A percentile compares a stretch with the other conserved stretches of the same genome.
These are phyloP conservation scores for Breviolum minutum DNA, from an alignment of 73 alveolate species.

Conservation along the genomic window DNA sequence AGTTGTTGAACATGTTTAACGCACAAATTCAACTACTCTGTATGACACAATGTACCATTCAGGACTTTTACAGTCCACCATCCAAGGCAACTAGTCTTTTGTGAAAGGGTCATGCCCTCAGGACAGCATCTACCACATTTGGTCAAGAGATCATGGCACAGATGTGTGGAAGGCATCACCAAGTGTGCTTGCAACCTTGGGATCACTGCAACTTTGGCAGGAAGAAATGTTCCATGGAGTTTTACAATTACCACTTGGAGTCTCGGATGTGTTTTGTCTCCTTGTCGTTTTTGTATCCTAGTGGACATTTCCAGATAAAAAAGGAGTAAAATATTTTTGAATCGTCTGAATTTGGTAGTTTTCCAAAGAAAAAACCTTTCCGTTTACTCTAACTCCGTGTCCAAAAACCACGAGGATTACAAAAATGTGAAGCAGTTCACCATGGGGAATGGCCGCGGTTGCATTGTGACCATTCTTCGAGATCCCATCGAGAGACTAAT, in stretches of 20 bases:
- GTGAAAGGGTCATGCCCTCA: not conserved
- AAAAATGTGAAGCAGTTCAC: not conserved
- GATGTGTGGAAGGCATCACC: conserved; percentile 49
- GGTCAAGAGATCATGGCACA: conserved; percentile 68
- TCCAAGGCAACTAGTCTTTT: not conserved
- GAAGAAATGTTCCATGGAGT: conserved; percentile 20
- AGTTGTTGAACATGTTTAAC: no score
- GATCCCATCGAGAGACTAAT: conserved; percentile 69
- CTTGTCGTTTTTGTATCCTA: no score
- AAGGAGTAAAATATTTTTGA: no score
- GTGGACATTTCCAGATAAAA: no score
- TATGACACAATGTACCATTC: no score
- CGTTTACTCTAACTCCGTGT: not conserved
- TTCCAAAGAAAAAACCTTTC: no score
- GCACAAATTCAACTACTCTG: no score
- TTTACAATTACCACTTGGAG: conserved; percentile 32
- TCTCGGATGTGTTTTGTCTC: not conserved
- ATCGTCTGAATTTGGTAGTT: no score
- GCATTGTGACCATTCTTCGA: conserved; percentile 74
- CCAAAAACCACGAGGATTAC: not conserved
- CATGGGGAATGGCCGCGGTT: conserved; percentile 55
- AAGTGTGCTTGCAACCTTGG: conserved; percentile 29
- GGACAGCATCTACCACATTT: conserved; percentile 82
- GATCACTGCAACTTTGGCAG: conserved; percentile 47
- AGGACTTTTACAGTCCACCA: not conserved